Conservation (phyloP, 176 grass and related monocot genomes). For the Musa schizocarpa region DNA sequence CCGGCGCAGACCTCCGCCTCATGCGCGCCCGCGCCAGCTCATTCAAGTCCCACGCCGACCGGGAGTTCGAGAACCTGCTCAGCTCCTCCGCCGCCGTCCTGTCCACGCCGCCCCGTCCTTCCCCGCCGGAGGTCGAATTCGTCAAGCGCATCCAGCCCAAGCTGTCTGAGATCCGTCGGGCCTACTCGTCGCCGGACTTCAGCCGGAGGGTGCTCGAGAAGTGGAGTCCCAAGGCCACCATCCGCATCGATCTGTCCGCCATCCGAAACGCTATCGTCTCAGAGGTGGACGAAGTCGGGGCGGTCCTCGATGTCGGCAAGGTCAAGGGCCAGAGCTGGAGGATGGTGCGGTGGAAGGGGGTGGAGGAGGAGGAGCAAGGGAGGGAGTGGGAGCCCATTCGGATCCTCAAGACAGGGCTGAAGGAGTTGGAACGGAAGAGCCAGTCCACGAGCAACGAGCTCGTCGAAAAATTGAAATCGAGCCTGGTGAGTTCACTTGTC, state of each 20-base stretch:
- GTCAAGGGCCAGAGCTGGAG: background rate
- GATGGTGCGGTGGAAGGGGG: conserved; percentile 14
- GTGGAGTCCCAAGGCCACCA: conserved; percentile 35
- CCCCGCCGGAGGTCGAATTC: conserved; percentile 44
- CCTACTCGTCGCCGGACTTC: conserved; percentile 42
- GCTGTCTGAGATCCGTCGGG: conserved; percentile 57
- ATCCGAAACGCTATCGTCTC: conserved; percentile 44
- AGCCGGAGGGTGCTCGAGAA: conserved; percentile 34
- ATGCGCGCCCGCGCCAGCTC: conserved; percentile 48
- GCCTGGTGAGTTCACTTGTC: conserved; percentile 36
- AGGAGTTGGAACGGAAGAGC: conserved; percentile 60
- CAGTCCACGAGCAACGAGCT: conserved; percentile 49
- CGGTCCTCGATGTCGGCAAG: background rate
- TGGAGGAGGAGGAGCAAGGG: conserved; percentile 14
- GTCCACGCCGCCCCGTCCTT: background rate
- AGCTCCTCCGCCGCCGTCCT: conserved; percentile 26
- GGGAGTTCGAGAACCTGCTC: conserved; percentile 53
- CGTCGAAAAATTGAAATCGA: conserved; percentile 63
- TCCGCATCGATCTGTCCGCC: conserved; percentile 62
- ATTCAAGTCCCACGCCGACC: conserved; percentile 49
- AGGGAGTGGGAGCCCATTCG: conserved; percentile 61
- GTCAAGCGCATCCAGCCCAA: conserved; percentile 66
- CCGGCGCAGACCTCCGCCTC: conserved; percentile 48
- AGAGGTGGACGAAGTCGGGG: conserved; percentile 30
- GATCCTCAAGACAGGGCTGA: conserved; percentile 53